These are phyloP conservation scores for Ophiostoma piceae DNA, from an alignment of 2,329 filamentous ascomycete genomes.

Conservation along the genomic window DNA sequence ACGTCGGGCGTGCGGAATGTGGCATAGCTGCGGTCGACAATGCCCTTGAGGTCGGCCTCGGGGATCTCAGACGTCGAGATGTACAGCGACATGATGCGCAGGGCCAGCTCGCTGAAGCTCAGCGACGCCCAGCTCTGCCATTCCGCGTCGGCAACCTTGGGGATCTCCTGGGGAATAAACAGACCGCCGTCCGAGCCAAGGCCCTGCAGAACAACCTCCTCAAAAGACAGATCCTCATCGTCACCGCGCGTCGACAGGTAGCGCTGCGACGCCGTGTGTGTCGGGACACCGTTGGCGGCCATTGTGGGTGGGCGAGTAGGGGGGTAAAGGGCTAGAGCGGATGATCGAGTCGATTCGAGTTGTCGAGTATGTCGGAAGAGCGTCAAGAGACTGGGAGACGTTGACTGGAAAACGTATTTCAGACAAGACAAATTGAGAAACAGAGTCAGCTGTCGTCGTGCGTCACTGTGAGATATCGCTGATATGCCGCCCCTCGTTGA, in stretches of 20 bases:
- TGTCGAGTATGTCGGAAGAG: conserved; percentile 12
- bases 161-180: conserved; percentile 81
- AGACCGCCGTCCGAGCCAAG: conserved; percentile 81
- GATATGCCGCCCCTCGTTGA: not conserved
- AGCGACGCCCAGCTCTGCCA: conserved; percentile 68
- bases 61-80: conserved; percentile 82
- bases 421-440: not conserved
- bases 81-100: conserved; percentile 80
- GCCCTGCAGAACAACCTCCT: conserved; percentile 84
- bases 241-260: conserved; percentile 29
- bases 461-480: not conserved
- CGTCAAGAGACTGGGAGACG: conserved; percentile 19
- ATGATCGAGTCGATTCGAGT: not conserved
- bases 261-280: conserved; percentile 29
- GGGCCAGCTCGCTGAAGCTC: conserved; percentile 75
- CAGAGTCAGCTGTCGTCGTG: not conserved
- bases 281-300: conserved; percentile 24
- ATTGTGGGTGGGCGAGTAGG: conserved; percentile 14
- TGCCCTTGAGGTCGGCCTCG: conserved; percentile 67
- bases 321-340: not conserved
- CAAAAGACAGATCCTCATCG: conserved; percentile 64
- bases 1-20: conserved; percentile 78
- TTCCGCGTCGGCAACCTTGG: conserved; percentile 39
- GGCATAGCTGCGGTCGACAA: conserved; percentile 79
- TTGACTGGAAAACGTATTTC: not conserved